Evolutionary conservation across 2,329 filamentous ascomycete species (phyloP).

Genomic region (Hymenoscyphus occultus): DNA sequence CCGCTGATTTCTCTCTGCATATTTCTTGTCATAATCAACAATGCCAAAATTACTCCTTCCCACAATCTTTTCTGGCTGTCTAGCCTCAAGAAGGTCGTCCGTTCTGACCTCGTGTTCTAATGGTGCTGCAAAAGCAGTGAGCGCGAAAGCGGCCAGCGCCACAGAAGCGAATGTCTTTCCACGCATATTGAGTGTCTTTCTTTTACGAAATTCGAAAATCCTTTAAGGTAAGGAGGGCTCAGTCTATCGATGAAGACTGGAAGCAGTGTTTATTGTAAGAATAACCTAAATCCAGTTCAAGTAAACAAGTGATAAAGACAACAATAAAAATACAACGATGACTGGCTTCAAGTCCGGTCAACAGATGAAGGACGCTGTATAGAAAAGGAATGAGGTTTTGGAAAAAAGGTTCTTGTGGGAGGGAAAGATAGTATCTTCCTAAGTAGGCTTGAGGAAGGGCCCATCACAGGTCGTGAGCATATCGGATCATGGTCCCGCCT

Average conservation of each 20-base stretch:
- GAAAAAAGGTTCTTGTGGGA: background rate
- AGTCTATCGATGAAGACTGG: conserved; percentile 1
- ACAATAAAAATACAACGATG: background rate
- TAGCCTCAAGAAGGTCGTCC: background rate
- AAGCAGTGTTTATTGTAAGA: background rate
- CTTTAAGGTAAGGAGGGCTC: conserved; percentile 3
- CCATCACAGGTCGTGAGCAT: background rate
- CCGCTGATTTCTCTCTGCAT: background rate
- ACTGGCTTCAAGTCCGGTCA: conserved; percentile 1
- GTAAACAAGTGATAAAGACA: background rate
- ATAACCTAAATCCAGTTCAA: background rate
- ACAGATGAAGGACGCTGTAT: conserved; percentile 2
- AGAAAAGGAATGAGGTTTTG: background rate
- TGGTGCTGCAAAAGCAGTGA: conserved; percentile 17
- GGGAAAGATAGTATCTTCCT: background rate
- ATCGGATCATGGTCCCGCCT: background rate
- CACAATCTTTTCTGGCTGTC: background rate
- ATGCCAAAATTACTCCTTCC: background rate
- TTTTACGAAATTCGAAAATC: background rate
- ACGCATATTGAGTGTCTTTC: conserved; percentile 21
- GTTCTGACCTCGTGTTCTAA: conserved; percentile 1
- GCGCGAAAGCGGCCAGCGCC: conserved; percentile 24
- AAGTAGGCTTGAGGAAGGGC: background rate
- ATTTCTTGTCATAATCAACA: background rate
- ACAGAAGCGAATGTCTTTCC: conserved; percentile 21